Evolutionary conservation across 495 filamentous ascomycete genomes (phyloP).

Genomic region (Melanomma pulvis-pyrius): DNA sequence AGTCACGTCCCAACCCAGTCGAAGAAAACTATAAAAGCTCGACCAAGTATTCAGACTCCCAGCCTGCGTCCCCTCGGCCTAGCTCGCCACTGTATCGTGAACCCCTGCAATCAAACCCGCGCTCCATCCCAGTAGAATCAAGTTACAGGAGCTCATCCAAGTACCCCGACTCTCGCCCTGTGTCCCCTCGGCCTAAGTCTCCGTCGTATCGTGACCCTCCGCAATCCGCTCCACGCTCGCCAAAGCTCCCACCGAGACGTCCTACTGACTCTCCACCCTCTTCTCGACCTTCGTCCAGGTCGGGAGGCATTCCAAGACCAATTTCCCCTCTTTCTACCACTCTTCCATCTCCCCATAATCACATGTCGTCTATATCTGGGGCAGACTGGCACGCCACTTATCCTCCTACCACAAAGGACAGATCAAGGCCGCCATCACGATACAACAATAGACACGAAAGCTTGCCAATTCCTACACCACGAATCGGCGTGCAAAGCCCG

Average conservation of each 20-base stretch:
- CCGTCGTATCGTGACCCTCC: conserved; percentile 10
- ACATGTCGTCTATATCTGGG: conserved; percentile 15
- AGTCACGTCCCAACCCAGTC: conserved; percentile 1
- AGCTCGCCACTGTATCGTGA: not conserved
- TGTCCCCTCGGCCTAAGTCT: conserved; percentile 19
- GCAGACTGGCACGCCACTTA: conserved; percentile 35
- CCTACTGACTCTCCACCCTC: conserved; percentile 15
- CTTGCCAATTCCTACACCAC: conserved; percentile 30
- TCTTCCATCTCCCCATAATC: not conserved
- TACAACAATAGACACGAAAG: conserved; percentile 21
- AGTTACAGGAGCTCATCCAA: conserved; percentile 8
- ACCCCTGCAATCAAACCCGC: not conserved
- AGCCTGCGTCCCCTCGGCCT: conserved; percentile 10
- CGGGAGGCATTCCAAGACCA: conserved; percentile 3
- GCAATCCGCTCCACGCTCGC: conserved; percentile 32
- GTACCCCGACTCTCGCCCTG: conserved; percentile 21
- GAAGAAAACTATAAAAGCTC: conserved; percentile 18
- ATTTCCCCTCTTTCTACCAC: conserved; percentile 14
- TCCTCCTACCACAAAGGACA: conserved; percentile 16
- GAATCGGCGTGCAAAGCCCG: conserved; percentile 33
- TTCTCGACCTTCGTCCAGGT: conserved; percentile 28
- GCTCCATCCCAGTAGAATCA: not conserved
- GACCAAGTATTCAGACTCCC: conserved; percentile 20
- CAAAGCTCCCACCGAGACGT: conserved; percentile 17
- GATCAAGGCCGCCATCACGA: conserved; percentile 20